phyloP scores from a whole-genome alignment of 108 stramenopile species.

The Fragilariopsis cylindrus region DNA sequence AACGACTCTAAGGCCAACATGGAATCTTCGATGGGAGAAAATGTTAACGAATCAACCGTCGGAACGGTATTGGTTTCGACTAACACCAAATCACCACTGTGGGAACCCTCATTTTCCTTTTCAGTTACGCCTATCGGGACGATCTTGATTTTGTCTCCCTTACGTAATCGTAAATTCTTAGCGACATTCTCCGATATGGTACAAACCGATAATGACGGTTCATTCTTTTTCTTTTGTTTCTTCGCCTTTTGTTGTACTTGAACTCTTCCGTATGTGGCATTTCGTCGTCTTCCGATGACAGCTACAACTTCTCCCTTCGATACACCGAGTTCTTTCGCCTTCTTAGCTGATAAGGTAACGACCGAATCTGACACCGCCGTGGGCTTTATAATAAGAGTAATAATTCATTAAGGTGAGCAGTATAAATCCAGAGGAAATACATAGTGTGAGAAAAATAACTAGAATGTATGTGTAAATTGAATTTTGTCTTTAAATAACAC shows the following conservation, averaged over 20 bases:
- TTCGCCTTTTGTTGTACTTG: constrained; percentile 21
- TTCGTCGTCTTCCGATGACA: constrained; percentile 75
- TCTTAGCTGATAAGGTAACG: constrained; percentile 57
- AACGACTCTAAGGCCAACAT: constrained; percentile 44
- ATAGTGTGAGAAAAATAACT: neutral
- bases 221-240: constrained; percentile 37
- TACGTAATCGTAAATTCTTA: constrained; percentile 68
- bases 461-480: neutral
- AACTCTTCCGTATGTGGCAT: constrained; percentile 70
- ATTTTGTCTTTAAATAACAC: neutral
- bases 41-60: constrained; percentile 57
- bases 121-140: constrained; percentile 42
- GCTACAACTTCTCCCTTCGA: constrained; percentile 65
- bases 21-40: constrained; percentile 81
- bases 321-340: constrained; percentile 81
- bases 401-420: neutral
- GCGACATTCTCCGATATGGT: constrained; percentile 63
- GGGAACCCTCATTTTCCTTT: constrained; percentile 13
- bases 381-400: constrained; percentile 22
- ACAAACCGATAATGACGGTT: constrained; percentile 22
- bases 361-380: constrained; percentile 50
- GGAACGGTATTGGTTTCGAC: constrained; percentile 38
- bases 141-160: constrained; percentile 77
- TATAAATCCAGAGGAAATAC: neutral
- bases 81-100: constrained; percentile 75